Percentiles rank a stretch among this genome's conserved stretches.
phyloP scores from a whole-genome alignment of 1,284 basidiomycete genomes.

The Ceratobasidium papillatum region DNA sequence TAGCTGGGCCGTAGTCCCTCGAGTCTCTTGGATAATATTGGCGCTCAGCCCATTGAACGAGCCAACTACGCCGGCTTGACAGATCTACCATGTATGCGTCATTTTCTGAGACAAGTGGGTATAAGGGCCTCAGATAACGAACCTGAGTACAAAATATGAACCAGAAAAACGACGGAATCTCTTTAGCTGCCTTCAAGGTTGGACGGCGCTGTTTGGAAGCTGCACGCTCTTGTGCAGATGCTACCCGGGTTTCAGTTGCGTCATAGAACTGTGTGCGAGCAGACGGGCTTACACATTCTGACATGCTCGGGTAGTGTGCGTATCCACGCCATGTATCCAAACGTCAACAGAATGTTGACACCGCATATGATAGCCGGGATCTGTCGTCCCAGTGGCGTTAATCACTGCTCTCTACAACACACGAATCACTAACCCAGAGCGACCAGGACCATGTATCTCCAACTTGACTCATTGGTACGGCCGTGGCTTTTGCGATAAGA shows the following conservation, averaged over 20 bases:
- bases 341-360: slow-evolving; percentile 7
- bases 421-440: slow-evolving; percentile 7
- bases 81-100: neutral
- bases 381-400: neutral
- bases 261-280: neutral
- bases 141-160: slow-evolving; percentile 30
- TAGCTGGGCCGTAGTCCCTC: slow-evolving; percentile 22
- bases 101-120: neutral
- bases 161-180: slow-evolving; percentile 23
- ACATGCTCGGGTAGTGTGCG: slow-evolving; percentile 12
- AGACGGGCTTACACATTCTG: slow-evolving; percentile 1
- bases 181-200: slow-evolving; percentile 9
- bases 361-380: slow-evolving; percentile 21
- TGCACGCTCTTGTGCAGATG: slow-evolving; percentile 5
- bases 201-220: slow-evolving; percentile 11
- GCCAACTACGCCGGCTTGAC: slow-evolving; percentile 13
- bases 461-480: slow-evolving; percentile 15
- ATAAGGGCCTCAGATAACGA: neutral
- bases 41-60: slow-evolving; percentile 10
- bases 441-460: slow-evolving; percentile 12
- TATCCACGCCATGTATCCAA: slow-evolving; percentile 29
- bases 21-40: slow-evolving; percentile 18
- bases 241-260: neutral
- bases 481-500: slow-evolving; percentile 14
- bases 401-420: neutral